Conservation (phyloP, 2,329 filamentous ascomycete genomes). For the Parascedosporium putredinis region DNA sequence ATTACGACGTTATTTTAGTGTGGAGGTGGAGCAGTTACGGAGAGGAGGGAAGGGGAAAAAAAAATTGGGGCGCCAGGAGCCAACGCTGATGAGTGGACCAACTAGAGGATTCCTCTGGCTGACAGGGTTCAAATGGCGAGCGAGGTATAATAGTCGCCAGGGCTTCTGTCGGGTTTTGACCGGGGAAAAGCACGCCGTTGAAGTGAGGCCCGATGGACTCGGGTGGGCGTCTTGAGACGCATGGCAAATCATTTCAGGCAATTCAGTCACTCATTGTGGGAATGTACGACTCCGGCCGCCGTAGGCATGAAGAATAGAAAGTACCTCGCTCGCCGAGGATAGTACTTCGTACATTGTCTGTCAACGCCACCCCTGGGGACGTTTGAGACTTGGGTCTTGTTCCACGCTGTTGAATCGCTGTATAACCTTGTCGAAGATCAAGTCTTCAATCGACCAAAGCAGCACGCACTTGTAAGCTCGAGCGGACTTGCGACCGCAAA, state of each 20-base stretch:
- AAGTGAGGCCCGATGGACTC: not conserved
- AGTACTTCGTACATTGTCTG: not conserved
- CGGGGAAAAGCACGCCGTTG: not conserved
- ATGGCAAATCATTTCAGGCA: conserved; percentile 1
- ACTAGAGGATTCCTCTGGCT: no score
- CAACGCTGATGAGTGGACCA: no score
- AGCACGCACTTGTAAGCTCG: no score
- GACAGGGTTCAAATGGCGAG: no score
- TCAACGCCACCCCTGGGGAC: no score
- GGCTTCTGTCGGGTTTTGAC: no score
- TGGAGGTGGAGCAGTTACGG: conserved; percentile 2
- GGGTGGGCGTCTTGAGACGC: not conserved
- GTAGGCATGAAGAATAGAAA: not conserved
- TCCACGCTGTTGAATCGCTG: no score
- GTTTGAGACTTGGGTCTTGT: no score
- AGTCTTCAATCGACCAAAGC: no score
- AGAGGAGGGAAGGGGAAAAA: not conserved
- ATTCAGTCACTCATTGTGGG: not conserved
- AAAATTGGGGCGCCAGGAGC: not conserved
- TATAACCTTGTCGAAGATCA: no score
- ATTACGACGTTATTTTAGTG: conserved; percentile 2
- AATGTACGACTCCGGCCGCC: not conserved
- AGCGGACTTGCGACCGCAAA: no score
- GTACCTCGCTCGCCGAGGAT: not conserved
- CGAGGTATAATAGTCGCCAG: no score